phyloP scores from a whole-genome alignment of 2,329 filamentous ascomycete species.

The Magnaporthiopsis incrustans region DNA sequence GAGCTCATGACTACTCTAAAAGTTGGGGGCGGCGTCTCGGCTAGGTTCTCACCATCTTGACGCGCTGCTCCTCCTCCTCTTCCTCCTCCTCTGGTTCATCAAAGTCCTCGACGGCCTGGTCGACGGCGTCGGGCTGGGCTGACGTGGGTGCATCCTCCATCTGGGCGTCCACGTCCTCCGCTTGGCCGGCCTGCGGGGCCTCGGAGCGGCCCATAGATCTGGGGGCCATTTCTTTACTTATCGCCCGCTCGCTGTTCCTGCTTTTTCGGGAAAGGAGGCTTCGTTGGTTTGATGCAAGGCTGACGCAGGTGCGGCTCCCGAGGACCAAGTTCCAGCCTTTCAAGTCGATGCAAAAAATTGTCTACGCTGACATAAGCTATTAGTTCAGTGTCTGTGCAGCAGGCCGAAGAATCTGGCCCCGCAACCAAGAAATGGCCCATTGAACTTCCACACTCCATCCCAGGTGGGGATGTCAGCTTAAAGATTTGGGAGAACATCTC shows the following conservation, averaged over 20 bases:
- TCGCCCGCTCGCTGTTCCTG: background rate
- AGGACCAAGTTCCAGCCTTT: background rate
- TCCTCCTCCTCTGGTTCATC: conserved; percentile 38
- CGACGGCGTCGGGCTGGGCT: conserved; percentile 26
- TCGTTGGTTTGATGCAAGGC: background rate
- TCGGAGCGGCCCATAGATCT: conserved; percentile 27
- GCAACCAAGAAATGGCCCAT: background rate
- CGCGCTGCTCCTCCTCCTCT: conserved; percentile 44
- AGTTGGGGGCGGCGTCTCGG: conserved; percentile 5
- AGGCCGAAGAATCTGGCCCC: background rate
- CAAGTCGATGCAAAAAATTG: background rate
- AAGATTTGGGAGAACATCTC: background rate
- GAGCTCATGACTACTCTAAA: conserved; percentile 4
- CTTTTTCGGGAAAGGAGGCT: background rate
- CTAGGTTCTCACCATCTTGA: conserved; percentile 47
- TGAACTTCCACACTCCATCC: background rate
- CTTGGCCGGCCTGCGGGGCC: conserved; percentile 14
- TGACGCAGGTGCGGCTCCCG: background rate
- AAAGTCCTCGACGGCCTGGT: conserved; percentile 22
- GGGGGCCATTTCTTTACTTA: conserved; percentile 26
- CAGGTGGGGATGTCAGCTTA: background rate
- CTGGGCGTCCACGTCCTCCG: conserved; percentile 20
- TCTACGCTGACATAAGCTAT: background rate
- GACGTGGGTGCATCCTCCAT: conserved; percentile 38
- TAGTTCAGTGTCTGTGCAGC: background rate